A percentile compares a stretch with the other conserved stretches of the same genome.
Evolutionary conservation across 176 grass and related monocot genomes (phyloP).

Genomic region (Tuctoria greenei): DNA sequence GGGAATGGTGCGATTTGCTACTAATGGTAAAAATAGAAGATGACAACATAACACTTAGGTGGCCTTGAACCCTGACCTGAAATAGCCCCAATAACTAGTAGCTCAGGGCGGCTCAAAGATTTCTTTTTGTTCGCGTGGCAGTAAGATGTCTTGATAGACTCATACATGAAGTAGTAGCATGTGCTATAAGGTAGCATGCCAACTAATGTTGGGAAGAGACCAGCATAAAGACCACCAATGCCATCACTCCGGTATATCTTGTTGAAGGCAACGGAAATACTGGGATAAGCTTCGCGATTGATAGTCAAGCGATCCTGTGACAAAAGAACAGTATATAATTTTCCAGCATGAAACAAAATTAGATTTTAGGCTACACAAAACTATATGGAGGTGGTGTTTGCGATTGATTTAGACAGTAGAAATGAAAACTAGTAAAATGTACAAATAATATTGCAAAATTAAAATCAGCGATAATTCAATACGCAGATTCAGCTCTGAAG

Average conservation of each 20-base stretch:
- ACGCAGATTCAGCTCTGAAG: constrained; percentile 4
- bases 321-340: not conserved
- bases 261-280: constrained; percentile 58
- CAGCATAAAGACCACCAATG: constrained; percentile 68
- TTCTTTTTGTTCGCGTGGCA: constrained; percentile 61
- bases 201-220: constrained; percentile 65
- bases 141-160: constrained; percentile 73
- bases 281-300: constrained; percentile 63
- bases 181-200: constrained; percentile 96
- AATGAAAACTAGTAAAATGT: not conserved
- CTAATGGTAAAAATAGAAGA: constrained; percentile 10
- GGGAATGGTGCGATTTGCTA: not conserved
- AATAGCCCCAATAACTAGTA: constrained; percentile 72
- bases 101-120: constrained; percentile 59
- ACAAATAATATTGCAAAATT: not conserved
- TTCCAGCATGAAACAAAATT: constrained; percentile 4
- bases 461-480: constrained; percentile 1
- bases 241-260: constrained; percentile 61
- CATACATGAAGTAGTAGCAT: constrained; percentile 95
- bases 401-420: not conserved
- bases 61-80: constrained; percentile 54
- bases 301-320: constrained; percentile 73
- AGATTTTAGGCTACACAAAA: not conserved
- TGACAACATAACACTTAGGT: not conserved
- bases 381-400: not conserved